Base-by-base conservation (phyloP, 176 grass and related monocot genomes). In the Chloris gayana region DNA sequence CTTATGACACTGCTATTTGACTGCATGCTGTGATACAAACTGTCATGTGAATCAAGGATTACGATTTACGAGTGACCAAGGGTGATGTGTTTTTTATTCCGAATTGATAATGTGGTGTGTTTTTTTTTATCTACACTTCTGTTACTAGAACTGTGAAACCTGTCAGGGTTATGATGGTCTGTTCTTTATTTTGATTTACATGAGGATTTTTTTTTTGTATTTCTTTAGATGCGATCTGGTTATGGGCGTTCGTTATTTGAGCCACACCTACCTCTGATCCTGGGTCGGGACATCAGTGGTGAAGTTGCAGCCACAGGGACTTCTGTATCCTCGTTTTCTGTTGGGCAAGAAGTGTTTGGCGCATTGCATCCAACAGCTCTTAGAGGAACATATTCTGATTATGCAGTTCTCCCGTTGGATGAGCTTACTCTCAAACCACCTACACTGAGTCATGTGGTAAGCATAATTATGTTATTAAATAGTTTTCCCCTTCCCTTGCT, bases 211-310 rank as follows among this genome's bases (percentile, higher is more conserved):
- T 63, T 9, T 29, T 17, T 44, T 83, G 26, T 62, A 31, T 73
- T 1, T 77, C 6, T 83, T 13, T 76, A 98, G 95, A 93, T 95
- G 88, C 88, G 95, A 66, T 86, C 88, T 85, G 95, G 95, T 21
- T 98, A 98, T 82, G 95, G 95, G 12, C 88, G 95, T 45, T 93
- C 84, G 25, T 91, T 98, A 89, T 98, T 93, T 25, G 71, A 86
- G 75, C 84, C 90, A 26, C 72, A 89, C 46, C 81, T 98, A 64
- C 95, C 95, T 17, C 42, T 95, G 84, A 98, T 98, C 66, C 39
- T 98, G 29, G 95, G 95, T 63, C 88, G 95, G 24, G 95, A 98
- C 80, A 89, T 98, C 41, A 98, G 95, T 66, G 95, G 95, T 76
- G 95, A 98, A 95, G 92, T 98, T 65, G 88, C 84, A 54, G 92